These are phyloP conservation scores for Penstemon davidsonii DNA, from an alignment of 257 asterid genomes.

Conservation along the genomic window DNA sequence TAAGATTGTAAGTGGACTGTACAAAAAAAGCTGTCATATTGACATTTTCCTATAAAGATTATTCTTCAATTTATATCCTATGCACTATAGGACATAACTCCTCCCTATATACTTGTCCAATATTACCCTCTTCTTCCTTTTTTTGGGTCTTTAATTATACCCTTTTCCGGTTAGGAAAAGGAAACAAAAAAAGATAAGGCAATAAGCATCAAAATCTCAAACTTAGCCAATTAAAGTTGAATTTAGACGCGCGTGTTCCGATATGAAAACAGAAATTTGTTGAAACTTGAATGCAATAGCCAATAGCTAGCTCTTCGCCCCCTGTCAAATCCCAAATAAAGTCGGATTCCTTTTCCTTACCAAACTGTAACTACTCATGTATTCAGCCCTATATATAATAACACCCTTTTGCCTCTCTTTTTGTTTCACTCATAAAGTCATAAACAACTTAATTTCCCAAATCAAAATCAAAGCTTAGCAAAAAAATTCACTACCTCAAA, in stretches of 20 bases:
- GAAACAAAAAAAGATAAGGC: background rate
- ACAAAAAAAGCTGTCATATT: no score
- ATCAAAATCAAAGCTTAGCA: constrained; percentile 7
- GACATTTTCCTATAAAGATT: no score
- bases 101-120: no score
- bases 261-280: constrained; percentile 35
- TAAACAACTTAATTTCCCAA: constrained; percentile 1
- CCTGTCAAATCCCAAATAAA: constrained; percentile 25
- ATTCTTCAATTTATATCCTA: no score
- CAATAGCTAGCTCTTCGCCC: background rate
- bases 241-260: constrained; percentile 40
- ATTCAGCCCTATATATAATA: constrained; percentile 19
- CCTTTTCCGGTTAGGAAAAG: no score
- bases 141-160: no score
- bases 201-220: no score
- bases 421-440: no score
- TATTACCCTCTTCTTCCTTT: no score
- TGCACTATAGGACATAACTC: no score
- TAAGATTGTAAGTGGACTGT: no score
- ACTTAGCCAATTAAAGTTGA: constrained; percentile 41
- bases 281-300: constrained; percentile 27
- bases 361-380: constrained; percentile 59
- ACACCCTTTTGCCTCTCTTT: constrained; percentile 22
- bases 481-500: constrained; percentile 5
- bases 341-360: constrained; percentile 23